phyloP scores from a whole-genome alignment of 1,139 yeast species.

The Sugiyamaella xylanicola region DNA sequence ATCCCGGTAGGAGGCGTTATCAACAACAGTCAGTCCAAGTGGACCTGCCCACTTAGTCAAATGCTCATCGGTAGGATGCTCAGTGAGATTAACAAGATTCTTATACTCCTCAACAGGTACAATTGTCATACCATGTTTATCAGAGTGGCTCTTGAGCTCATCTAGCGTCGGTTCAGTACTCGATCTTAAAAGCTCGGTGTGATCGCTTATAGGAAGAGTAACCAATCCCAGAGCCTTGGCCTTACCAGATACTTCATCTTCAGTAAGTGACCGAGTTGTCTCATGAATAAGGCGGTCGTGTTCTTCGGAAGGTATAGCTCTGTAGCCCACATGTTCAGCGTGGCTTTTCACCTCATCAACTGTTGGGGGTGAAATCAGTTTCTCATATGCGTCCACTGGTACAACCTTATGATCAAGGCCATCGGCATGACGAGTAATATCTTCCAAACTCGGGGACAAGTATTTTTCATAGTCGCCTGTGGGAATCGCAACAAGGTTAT shows the following conservation, averaged over 20 bases:
- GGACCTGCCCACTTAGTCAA: conserved; percentile 28
- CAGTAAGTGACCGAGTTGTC: conserved; percentile 21
- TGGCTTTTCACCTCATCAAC: conserved; percentile 33
- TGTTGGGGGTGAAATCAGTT: conserved; percentile 31
- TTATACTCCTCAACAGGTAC: conserved; percentile 24
- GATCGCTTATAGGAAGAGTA: conserved; percentile 32
- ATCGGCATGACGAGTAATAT: conserved; percentile 29
- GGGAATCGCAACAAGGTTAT: conserved; percentile 32
- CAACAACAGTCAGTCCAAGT: conserved; percentile 32
- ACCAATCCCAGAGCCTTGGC: conserved; percentile 31
- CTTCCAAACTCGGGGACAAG: conserved; percentile 22
- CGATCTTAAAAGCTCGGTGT: conserved; percentile 30
- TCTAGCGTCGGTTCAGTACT: conserved; percentile 31
- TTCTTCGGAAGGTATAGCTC: conserved; percentile 23
- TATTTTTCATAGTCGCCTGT: conserved; percentile 29
- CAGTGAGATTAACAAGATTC: conserved; percentile 22
- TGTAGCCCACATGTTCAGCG: conserved; percentile 35
- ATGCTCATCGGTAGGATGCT: conserved; percentile 27
- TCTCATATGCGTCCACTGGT: conserved; percentile 31
- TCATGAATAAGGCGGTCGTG: conserved; percentile 22
- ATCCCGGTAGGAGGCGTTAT: conserved; percentile 27
- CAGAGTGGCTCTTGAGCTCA: conserved; percentile 44
- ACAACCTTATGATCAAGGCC: conserved; percentile 37
- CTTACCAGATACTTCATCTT: conserved; percentile 27
- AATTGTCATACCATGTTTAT: conserved; percentile 39